phyloP scores from a whole-genome alignment of 306 rosid genomes.

The Betula pendula region DNA sequence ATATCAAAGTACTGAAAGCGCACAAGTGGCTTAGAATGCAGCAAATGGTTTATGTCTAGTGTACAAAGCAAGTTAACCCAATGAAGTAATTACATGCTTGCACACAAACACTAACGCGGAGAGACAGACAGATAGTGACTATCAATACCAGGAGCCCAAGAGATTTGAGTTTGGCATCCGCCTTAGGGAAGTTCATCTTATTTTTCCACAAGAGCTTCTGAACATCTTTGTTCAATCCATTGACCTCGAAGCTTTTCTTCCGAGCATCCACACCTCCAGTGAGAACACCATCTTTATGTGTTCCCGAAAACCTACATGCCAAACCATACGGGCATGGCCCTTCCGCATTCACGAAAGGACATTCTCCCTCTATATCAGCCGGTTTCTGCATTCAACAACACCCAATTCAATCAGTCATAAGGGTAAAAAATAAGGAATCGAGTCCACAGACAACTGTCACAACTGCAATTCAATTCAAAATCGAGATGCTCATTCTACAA shows the following conservation, averaged over 20 bases:
- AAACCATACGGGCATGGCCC: conserved; percentile 76
- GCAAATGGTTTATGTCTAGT: not conserved
- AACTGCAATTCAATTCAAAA: not conserved
- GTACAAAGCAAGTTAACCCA: not conserved
- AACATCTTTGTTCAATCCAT: conserved; percentile 76
- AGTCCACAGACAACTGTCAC: not conserved
- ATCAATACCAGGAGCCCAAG: conserved; percentile 71
- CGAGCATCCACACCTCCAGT: conserved; percentile 27
- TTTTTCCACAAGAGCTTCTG: conserved; percentile 94
- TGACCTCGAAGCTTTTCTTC: conserved; percentile 57
- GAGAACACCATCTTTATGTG: conserved; percentile 50
- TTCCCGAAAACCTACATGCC: conserved; percentile 74
- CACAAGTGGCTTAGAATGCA: not conserved
- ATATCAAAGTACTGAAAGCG: not conserved
- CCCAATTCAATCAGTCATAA: not conserved
- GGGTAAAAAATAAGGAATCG: conserved; percentile 5
- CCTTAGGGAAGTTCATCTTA: conserved; percentile 71
- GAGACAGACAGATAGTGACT: not conserved
- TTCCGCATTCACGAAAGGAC: conserved; percentile 59
- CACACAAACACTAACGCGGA: not conserved
- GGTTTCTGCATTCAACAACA: conserved; percentile 58
- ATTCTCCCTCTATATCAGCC: conserved; percentile 75
- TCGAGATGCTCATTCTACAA: not conserved
- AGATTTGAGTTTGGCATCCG: conserved; percentile 67
- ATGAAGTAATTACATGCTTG: not conserved